Conservation (phyloP, 352 stramenopile species). For the Phytophthora macrochlamydospora region DNA sequence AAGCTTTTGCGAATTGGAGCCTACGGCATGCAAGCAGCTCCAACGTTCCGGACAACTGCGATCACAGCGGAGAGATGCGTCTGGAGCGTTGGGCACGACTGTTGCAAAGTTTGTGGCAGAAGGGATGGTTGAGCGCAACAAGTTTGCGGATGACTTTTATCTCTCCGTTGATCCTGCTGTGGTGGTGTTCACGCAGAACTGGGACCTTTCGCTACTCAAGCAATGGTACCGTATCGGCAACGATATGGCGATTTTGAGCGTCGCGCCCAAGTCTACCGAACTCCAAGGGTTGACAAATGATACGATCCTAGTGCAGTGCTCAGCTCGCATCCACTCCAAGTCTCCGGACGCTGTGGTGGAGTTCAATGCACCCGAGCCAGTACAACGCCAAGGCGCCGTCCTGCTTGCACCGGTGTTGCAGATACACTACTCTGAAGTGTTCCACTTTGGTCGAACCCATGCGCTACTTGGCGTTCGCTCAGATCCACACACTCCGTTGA, state of each 20-base stretch:
- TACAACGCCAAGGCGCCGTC: constrained; percentile 35
- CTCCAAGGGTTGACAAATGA: constrained; percentile 39
- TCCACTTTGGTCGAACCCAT: constrained; percentile 73
- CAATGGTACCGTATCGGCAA: constrained; percentile 86
- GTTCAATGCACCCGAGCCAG: constrained; percentile 78
- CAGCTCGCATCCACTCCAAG: constrained; percentile 81
- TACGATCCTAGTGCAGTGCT: constrained; percentile 74
- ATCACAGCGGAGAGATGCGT: constrained; percentile 58
- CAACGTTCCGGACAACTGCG: constrained; percentile 60
- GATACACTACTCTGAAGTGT: constrained; percentile 82
- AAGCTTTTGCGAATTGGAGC: constrained; percentile 57
- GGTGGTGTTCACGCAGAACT: constrained; percentile 72
- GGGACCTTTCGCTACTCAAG: constrained; percentile 76
- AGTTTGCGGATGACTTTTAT: constrained; percentile 67
- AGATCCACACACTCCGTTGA: constrained; percentile 67
- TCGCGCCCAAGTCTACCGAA: constrained; percentile 64
- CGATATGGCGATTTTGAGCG: constrained; percentile 79
- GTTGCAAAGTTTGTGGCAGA: constrained; percentile 69
- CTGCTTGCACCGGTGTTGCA: constrained; percentile 63
- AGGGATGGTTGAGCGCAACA: constrained; percentile 54
- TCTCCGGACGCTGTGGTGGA: constrained; percentile 62
- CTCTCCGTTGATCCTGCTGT: constrained; percentile 66
- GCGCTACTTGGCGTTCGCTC: constrained; percentile 73
- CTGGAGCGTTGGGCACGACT: constrained; percentile 53
- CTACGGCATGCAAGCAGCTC: constrained; percentile 49